Evolutionary conservation across 2,329 filamentous ascomycete genomes (phyloP).

Genomic region (Remersonia thermophila): DNA sequence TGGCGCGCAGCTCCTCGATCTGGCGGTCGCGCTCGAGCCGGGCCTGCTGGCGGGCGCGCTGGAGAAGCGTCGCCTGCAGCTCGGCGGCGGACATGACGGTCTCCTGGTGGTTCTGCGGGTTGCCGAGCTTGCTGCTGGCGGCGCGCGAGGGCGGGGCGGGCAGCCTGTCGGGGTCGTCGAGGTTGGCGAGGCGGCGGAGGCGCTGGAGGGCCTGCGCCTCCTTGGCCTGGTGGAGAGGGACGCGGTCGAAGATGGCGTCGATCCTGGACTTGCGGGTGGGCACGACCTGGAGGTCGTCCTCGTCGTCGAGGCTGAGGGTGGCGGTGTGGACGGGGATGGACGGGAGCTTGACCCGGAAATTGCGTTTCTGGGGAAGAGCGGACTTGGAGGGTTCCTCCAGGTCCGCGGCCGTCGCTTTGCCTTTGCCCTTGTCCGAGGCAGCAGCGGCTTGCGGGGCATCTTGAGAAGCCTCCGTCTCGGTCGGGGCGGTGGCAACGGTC

Average conservation of each 20-base stretch:
- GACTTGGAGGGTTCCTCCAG: slow-evolving; percentile 18
- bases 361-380: slow-evolving; percentile 27
- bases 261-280: slow-evolving; percentile 37
- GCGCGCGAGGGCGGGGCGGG: slow-evolving; percentile 19
- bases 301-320: slow-evolving; percentile 28
- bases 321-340: slow-evolving; percentile 26
- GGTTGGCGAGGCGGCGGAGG: slow-evolving; percentile 62
- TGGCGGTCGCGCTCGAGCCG: slow-evolving; percentile 63
- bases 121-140: slow-evolving; percentile 26
- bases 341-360: slow-evolving; percentile 39
- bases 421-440: slow-evolving; percentile 46
- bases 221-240: slow-evolving; percentile 50
- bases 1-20: slow-evolving; percentile 62
- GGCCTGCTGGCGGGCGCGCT: slow-evolving; percentile 69
- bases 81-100: slow-evolving; percentile 55
- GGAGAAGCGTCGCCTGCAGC: slow-evolving; percentile 54
- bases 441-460: slow-evolving; percentile 21
- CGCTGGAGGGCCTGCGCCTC: slow-evolving; percentile 52
- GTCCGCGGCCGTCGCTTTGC: slow-evolving; percentile 32
- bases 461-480: slow-evolving; percentile 23
- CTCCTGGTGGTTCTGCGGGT: slow-evolving; percentile 5
- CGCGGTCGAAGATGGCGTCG: slow-evolving; percentile 55
- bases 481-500: slow-evolving; percentile 10
- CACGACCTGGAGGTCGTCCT: slow-evolving; percentile 53
- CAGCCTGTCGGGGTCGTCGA: slow-evolving; percentile 50